A percentile compares a stretch with the other conserved stretches of the same genome.
Conservation (phyloP, 495 filamentous ascomycete species). For the Xylaria flabelliformis region DNA sequence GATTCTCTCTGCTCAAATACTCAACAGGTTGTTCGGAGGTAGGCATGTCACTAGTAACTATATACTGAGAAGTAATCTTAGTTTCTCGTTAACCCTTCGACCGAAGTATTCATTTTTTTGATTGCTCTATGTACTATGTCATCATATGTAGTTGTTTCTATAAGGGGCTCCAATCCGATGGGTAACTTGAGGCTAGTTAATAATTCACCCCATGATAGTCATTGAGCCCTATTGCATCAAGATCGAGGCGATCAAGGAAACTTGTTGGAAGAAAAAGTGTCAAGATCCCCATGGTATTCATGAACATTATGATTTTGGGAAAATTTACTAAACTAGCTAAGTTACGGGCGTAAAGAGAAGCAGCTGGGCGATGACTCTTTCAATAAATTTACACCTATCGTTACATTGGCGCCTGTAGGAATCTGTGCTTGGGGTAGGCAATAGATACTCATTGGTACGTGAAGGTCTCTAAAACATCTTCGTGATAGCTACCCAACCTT, state of each 20-base stretch:
- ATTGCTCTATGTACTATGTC: background rate
- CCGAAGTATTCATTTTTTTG: background rate
- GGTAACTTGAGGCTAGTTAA: background rate
- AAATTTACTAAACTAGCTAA: background rate
- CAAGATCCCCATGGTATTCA: background rate
- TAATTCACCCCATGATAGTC: background rate
- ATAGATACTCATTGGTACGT: no score
- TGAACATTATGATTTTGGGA: background rate
- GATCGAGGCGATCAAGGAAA: background rate
- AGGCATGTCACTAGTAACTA: conserved; percentile 39
- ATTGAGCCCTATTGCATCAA: background rate
- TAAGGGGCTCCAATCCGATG: background rate
- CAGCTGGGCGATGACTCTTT: background rate
- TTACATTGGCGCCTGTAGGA: no score
- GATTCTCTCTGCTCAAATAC: conserved; percentile 35
- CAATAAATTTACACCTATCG: background rate
- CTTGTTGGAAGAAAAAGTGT: background rate
- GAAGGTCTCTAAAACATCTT: no score
- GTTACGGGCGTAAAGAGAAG: background rate
- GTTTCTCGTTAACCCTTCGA: background rate
- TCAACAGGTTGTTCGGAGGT: conserved; percentile 35
- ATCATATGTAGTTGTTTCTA: background rate
- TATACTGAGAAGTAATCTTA: conserved; percentile 34
- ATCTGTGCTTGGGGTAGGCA: no score
- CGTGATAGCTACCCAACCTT: no score